Evolutionary conservation across 495 filamentous ascomycete species (phyloP), one percentile per base, ranked within the genome.

Genomic region (Aspergillus diversus): DNA sequence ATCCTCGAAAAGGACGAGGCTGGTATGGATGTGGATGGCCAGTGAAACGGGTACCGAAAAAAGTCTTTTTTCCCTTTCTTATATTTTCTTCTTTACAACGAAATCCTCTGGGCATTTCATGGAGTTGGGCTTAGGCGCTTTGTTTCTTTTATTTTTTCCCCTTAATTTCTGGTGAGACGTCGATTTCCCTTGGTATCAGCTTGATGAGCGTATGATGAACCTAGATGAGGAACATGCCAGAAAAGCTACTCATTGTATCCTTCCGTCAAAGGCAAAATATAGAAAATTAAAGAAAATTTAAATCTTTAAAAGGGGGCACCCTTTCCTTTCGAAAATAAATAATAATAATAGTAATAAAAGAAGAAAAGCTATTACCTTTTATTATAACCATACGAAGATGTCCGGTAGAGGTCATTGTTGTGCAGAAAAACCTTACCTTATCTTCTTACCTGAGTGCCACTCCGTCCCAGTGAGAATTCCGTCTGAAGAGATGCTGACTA

Each of bases 381-480:
- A 66, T 72, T 69, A 68, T 55, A 63, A 62, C 59, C 63, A 67
- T 71, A 73, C 68, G 57, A 70, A 71, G 61, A 69, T 68, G 60
- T 64, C 66, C 76, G 71, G 66, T 59, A 69, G 71, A 61, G 67
- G 75, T 77, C 61, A 70, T 72, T 72, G 67, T 63, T 72, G 63
- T 47, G 60, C 34, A 52, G 43, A 60, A 50, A 73, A 66, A 69
- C 72, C 84, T 89, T 90, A 90, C 87, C 88, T 89, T 83, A 84
- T 84, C 84, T 87, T 86, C 84, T 88, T 86, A 88, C 84, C 84
- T 86, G 69, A 72, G 60, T 65, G 42, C 65, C 63, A 64, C 66
- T 65, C 60, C 69, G 37, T 49, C 55, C 55, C 39, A 59, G 57
- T 60, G 50, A 54, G 37, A 46, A 55, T 51, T 63, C 64, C 66